Percentiles rank a stretch among this genome's conserved stretches.
Evolutionary conservation across 1,284 basidiomycete species (phyloP).

Genomic region (Microbotryomycetes sp.): DNA sequence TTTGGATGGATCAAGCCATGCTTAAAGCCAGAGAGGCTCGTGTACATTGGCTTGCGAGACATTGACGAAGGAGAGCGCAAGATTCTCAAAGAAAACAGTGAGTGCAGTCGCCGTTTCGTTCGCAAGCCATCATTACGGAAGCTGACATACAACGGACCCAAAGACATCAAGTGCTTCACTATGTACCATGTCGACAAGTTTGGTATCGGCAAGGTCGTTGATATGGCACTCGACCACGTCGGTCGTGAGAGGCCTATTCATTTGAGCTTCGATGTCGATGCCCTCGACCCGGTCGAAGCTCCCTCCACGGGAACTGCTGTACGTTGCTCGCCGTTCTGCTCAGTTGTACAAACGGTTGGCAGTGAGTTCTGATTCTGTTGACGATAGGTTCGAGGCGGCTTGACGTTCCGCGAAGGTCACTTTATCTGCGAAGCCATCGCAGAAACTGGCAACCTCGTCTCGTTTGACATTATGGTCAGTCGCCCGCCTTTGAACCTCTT

Average conservation of each 20-base stretch:
- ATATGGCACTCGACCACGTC: slow-evolving; percentile 90
- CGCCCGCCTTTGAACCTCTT: no score
- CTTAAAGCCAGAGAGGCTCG: slow-evolving; percentile 64
- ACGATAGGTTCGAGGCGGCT: slow-evolving; percentile 73
- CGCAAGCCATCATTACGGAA: not conserved
- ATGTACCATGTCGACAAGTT: slow-evolving; percentile 99
- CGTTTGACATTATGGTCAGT: slow-evolving; percentile 77
- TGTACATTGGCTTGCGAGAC: slow-evolving; percentile 94
- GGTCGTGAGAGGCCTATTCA: slow-evolving; percentile 85
- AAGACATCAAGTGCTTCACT: slow-evolving; percentile 79
- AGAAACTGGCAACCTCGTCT: slow-evolving; percentile 88
- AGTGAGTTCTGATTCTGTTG: not conserved
- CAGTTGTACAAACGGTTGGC: not conserved
- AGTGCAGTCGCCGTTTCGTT: slow-evolving; percentile 1
- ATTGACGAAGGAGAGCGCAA: slow-evolving; percentile 83
- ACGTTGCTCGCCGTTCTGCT: slow-evolving; percentile 29
- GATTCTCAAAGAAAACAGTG: slow-evolving; percentile 68
- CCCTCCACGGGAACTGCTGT: slow-evolving; percentile 92
- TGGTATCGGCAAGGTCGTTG: slow-evolving; percentile 89
- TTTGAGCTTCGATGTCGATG: slow-evolving; percentile 86
- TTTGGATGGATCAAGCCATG: slow-evolving; percentile 75
- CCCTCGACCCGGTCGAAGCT: slow-evolving; percentile 76
- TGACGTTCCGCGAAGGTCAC: slow-evolving; percentile 95
- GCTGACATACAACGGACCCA: not conserved
- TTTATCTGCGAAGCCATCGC: slow-evolving; percentile 92